Evolutionary conservation across 176 grass and related monocot genomes (phyloP).

Genomic region (Juncus inflexus): DNA sequence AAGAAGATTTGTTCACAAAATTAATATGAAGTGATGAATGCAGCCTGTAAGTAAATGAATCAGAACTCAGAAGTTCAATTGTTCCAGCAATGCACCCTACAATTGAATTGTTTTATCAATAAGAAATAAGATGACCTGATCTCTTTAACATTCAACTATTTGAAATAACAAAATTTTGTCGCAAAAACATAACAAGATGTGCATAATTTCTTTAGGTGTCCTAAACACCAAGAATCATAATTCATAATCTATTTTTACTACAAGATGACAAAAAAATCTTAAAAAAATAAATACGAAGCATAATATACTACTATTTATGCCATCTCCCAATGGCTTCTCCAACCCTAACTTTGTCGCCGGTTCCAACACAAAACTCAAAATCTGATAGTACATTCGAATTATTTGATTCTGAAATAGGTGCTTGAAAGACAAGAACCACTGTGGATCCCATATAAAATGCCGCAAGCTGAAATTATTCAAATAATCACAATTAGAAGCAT

Average conservation of each 20-base stretch:
- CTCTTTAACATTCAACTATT: no score
- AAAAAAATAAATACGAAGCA: background rate
- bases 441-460: slow-evolving; percentile 81
- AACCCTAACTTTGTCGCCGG: slow-evolving; percentile 62
- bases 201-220: no score
- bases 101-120: no score
- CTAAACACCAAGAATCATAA: no score
- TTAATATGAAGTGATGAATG: no score
- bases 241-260: background rate
- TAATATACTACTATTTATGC: slow-evolving; percentile 28
- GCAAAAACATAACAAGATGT: no score
- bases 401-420: slow-evolving; percentile 41
- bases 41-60: no score
- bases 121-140: no score
- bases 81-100: no score
- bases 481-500: slow-evolving; percentile 2
- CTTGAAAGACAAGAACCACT: slow-evolving; percentile 79
- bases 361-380: slow-evolving; percentile 56
- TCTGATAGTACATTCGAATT: slow-evolving; percentile 25
- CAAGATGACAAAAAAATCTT: background rate
- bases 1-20: no score
- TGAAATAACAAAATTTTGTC: no score
- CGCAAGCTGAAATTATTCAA: slow-evolving; percentile 39
- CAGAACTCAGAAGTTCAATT: no score
- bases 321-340: slow-evolving; percentile 75